Conservation (phyloP, 2,329 filamentous ascomycete genomes). For the Nectriaceae sp. region DNA sequence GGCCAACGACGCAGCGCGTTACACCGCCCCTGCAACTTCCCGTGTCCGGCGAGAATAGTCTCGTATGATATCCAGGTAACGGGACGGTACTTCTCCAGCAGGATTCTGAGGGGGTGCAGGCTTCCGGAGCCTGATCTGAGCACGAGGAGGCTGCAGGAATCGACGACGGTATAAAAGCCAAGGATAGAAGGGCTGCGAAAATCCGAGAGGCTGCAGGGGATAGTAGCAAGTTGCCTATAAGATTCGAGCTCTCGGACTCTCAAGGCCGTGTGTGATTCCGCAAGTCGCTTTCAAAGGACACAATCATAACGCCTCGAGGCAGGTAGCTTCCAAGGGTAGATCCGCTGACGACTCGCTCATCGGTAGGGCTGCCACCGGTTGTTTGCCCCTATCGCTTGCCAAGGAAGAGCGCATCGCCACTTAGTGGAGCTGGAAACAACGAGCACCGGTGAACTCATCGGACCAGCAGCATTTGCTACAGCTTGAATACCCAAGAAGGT, state of each 20-base stretch:
- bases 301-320: slow-evolving; percentile 5
- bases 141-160: slow-evolving; percentile 7
- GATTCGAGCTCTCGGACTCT: neutral
- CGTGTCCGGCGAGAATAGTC: slow-evolving; percentile 37
- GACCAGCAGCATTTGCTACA: too few relatives aligned
- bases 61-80: slow-evolving; percentile 32
- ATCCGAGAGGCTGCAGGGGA: slow-evolving; percentile 4
- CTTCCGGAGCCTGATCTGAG: neutral
- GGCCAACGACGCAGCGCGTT: slow-evolving; percentile 19
- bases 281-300: neutral
- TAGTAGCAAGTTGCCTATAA: slow-evolving; percentile 4
- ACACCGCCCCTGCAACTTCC: slow-evolving; percentile 34
- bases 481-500: too few relatives aligned
- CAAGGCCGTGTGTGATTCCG: slow-evolving; percentile 2
- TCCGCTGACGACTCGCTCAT: neutral
- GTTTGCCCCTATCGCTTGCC: slow-evolving; percentile 1
- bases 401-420: too few relatives aligned
- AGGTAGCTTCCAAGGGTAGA: neutral
- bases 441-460: too few relatives aligned
- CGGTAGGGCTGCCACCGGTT: slow-evolving; percentile 12
- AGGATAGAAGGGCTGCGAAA: slow-evolving; percentile 1
- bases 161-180: neutral
- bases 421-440: too few relatives aligned
- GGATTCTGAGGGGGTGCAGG: neutral
- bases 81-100: neutral